Evolutionary conservation across 208 protist genomes (phyloP).

Genomic region (Trypanosoma brucei): DNA sequence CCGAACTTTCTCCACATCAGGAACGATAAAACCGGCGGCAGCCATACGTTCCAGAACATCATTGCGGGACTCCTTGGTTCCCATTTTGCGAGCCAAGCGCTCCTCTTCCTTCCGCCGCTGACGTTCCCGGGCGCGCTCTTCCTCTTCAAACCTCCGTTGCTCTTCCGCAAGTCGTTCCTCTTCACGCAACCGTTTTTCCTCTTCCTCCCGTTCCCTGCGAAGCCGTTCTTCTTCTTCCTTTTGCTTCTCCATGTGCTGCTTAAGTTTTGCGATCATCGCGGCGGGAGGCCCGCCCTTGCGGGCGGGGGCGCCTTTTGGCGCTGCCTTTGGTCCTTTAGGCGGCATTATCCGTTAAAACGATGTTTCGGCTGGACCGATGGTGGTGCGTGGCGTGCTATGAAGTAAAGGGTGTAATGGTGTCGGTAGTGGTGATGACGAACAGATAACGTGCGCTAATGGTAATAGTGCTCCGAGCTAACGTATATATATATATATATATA

Average conservation of each 20-base stretch:
- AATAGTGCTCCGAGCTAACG: too few relatives aligned
- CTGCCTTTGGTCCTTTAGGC: constrained; percentile 70
- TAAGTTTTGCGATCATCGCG: constrained; percentile 85
- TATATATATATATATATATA: too few relatives aligned
- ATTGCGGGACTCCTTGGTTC: constrained; percentile 34
- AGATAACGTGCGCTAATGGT: too few relatives aligned
- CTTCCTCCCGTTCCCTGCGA: constrained; percentile 68
- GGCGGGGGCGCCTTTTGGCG: constrained; percentile 52
- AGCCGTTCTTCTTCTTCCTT: constrained; percentile 79
- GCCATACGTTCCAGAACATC: constrained; percentile 78
- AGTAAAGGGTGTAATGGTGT: too few relatives aligned
- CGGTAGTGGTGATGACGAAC: too few relatives aligned
- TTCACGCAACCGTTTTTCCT: constrained; percentile 71
- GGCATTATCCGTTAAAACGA: constrained; percentile 47
- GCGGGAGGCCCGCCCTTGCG: constrained; percentile 67
- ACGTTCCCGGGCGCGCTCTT: constrained; percentile 56
- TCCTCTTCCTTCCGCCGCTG: constrained; percentile 85
- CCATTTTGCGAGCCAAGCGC: constrained; percentile 48
- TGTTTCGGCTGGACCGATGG: too few relatives aligned
- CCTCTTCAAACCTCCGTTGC: constrained; percentile 84
- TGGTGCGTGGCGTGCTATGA: too few relatives aligned
- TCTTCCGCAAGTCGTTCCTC: constrained; percentile 81
- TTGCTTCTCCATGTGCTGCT: constrained; percentile 88
- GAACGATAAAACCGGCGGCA: constrained; percentile 74
- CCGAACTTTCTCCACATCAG: constrained; percentile 76